These are phyloP conservation scores for Smallanthus sonchifolius DNA, from an alignment of 129 eudicot genomes.

Conservation along the genomic window DNA sequence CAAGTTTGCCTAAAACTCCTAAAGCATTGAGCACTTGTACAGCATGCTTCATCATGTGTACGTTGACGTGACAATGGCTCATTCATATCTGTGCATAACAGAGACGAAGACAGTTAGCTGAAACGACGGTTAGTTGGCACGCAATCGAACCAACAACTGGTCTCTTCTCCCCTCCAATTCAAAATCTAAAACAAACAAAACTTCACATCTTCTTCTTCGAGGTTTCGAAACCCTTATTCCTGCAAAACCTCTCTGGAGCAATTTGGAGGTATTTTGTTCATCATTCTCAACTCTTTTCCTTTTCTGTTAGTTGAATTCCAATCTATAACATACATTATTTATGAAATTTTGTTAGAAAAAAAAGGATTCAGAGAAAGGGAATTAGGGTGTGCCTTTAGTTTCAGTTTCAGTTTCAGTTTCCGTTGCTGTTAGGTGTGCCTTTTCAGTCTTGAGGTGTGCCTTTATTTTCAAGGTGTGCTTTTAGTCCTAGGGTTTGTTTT, in stretches of 20 bases:
- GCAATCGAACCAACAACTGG: constrained; percentile 17
- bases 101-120: constrained; percentile 34
- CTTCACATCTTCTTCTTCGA: not conserved
- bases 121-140: constrained; percentile 41
- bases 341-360: too few relatives aligned
- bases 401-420: too few relatives aligned
- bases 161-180: constrained; percentile 22
- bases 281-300: not conserved
- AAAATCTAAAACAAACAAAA: constrained; percentile 10
- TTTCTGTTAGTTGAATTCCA: not conserved
- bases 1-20: not conserved
- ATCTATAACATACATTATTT: not conserved
- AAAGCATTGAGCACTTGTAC: not conserved
- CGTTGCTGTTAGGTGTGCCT: too few relatives aligned
- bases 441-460: too few relatives aligned
- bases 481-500: too few relatives aligned
- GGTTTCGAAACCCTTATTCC: constrained; percentile 6
- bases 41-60: not conserved
- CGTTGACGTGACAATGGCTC: not conserved
- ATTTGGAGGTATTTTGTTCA: constrained; percentile 15
- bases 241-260: not conserved
- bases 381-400: too few relatives aligned
- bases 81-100: not conserved
- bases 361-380: too few relatives aligned
- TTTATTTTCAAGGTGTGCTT: too few relatives aligned